Evolutionary conservation across 2,329 filamentous ascomycete genomes (phyloP).

Genomic region (Aspergillus latus): DNA sequence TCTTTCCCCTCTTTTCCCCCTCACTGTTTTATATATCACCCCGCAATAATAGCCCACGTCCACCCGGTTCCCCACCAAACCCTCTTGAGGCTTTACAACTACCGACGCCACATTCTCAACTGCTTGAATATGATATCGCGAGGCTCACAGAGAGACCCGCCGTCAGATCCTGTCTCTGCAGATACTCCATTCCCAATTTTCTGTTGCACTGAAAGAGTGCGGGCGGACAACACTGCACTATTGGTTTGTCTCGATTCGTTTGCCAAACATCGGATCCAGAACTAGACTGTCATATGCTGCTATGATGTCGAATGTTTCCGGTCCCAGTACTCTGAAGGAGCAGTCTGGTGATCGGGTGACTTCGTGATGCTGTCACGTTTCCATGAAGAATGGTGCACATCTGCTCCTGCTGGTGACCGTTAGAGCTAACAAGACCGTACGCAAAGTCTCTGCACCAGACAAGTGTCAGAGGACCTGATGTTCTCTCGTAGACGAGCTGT

Average conservation of each 20-base stretch:
- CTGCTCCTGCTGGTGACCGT: slow-evolving; percentile 32
- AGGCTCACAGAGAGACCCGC: slow-evolving; percentile 31
- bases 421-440: slow-evolving; percentile 44
- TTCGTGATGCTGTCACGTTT: slow-evolving; percentile 34
- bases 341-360: slow-evolving; percentile 36
- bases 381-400: slow-evolving; percentile 42
- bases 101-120: slow-evolving; percentile 22
- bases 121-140: slow-evolving; percentile 24
- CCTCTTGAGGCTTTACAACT: slow-evolving; percentile 16
- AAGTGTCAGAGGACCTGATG: slow-evolving; percentile 22
- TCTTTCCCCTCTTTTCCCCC: neutral
- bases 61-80: slow-evolving; percentile 23
- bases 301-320: slow-evolving; percentile 22
- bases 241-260: slow-evolving; percentile 17
- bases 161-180: slow-evolving; percentile 22
- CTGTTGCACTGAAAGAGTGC: slow-evolving; percentile 34
- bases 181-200: slow-evolving; percentile 10
- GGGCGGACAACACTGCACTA: slow-evolving; percentile 48
- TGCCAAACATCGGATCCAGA: slow-evolving; percentile 12
- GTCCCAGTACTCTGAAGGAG: slow-evolving; percentile 23
- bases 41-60: slow-evolving; percentile 26
- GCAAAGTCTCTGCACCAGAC: slow-evolving; percentile 43
- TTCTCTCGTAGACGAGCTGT: too few species aligned
- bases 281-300: slow-evolving; percentile 28
- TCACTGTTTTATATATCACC: slow-evolving; percentile 17